phyloP scores from a whole-genome alignment of 1,139 yeast genomes.

The Candida glucosophila region DNA sequence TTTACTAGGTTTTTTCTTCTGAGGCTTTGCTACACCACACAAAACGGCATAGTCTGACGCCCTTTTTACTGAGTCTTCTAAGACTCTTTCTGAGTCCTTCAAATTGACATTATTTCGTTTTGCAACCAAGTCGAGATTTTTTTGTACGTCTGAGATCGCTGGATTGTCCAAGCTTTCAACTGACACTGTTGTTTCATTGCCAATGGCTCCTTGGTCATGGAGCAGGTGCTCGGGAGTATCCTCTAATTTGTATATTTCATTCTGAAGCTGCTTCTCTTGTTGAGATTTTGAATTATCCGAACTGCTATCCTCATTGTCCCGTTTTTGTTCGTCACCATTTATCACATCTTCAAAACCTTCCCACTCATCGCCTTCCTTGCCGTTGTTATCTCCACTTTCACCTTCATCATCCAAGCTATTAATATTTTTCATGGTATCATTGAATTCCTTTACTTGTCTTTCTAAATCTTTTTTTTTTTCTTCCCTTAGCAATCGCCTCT shows the following conservation, averaged over 20 bases:
- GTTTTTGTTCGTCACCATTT: conserved; percentile 8
- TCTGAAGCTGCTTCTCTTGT: conserved; percentile 33
- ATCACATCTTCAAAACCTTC: conserved; percentile 3
- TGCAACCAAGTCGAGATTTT: conserved; percentile 46
- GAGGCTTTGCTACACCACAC: conserved; percentile 43
- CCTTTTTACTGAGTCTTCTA: conserved; percentile 55
- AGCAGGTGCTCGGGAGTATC: conserved; percentile 22
- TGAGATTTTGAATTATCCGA: conserved; percentile 9
- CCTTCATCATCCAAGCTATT: conserved; percentile 22
- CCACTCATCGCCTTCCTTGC: conserved; percentile 12
- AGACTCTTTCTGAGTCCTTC: conserved; percentile 47
- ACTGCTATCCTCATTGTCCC: conserved; percentile 24
- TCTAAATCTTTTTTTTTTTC: conserved; percentile 63
- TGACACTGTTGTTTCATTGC: conserved; percentile 53
- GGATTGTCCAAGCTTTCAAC: conserved; percentile 50
- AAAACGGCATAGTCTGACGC: conserved; percentile 69
- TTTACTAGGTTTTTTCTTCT: conserved; percentile 49
- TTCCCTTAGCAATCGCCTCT: conserved; percentile 59
- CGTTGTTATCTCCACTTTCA: conserved; percentile 26
- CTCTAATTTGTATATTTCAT: conserved; percentile 38
- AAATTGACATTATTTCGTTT: conserved; percentile 56
- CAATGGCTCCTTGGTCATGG: conserved; percentile 39
- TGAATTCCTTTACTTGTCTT: conserved; percentile 50
- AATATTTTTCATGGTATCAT: conserved; percentile 43
- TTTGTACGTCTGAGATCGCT: conserved; percentile 19